Evolutionary conservation across 1,284 basidiomycete genomes (phyloP).

Genomic region (Pyrrhoderma noxium): DNA sequence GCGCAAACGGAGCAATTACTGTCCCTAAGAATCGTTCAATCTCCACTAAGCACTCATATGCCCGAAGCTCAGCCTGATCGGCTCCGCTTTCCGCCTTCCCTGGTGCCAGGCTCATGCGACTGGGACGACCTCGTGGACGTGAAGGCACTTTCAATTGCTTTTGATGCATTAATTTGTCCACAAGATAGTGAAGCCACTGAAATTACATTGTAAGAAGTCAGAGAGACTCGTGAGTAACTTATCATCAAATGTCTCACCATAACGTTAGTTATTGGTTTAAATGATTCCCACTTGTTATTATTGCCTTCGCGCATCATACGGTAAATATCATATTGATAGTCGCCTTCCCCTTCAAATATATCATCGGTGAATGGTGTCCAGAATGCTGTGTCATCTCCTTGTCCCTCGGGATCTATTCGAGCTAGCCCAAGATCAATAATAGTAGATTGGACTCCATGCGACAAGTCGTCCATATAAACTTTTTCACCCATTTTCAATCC

Average conservation of each 20-base stretch:
- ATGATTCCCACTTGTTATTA: constrained; percentile 61
- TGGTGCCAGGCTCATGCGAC: constrained; percentile 23
- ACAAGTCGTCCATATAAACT: constrained; percentile 49
- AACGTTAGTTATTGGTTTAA: constrained; percentile 78
- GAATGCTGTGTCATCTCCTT: constrained; percentile 41
- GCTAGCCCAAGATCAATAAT: constrained; percentile 95
- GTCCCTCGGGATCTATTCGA: constrained; percentile 45
- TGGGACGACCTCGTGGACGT: constrained; percentile 11
- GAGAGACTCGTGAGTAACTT: no score
- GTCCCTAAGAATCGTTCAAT: constrained; percentile 26
- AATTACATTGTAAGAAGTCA: background rate
- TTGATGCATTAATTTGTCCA: constrained; percentile 57
- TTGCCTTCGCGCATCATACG: constrained; percentile 72
- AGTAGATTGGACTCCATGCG: constrained; percentile 65
- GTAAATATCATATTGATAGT: constrained; percentile 94
- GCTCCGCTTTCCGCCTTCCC: constrained; percentile 15
- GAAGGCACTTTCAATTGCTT: constrained; percentile 57
- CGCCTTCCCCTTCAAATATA: constrained; percentile 81
- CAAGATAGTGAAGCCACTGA: constrained; percentile 82
- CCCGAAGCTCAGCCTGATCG: constrained; percentile 27
- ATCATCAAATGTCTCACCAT: constrained; percentile 49
- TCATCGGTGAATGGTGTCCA: constrained; percentile 79
- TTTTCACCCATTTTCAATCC: constrained; percentile 29
- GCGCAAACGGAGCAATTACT: constrained; percentile 3
- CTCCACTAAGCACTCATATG: constrained; percentile 29